Evolutionary conservation across 1,284 basidiomycete species (phyloP).

Genomic region (Kwoniella shivajii): DNA sequence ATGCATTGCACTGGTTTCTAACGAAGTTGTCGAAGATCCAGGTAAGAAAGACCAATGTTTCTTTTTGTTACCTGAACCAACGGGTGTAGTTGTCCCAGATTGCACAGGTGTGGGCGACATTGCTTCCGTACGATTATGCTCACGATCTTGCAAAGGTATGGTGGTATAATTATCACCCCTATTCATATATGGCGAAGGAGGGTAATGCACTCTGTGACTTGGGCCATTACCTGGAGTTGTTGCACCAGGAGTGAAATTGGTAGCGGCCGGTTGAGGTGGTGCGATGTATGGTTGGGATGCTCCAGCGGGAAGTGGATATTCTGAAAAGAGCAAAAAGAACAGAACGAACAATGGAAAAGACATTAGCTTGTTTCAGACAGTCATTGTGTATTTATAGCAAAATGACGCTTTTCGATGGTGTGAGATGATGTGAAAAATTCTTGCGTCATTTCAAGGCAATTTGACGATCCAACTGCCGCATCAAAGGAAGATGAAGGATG

Average conservation of each 20-base stretch:
- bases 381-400: no score
- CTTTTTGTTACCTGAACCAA: constrained; percentile 28
- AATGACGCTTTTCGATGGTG: no score
- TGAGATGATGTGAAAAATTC: not conserved
- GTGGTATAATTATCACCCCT: constrained; percentile 31
- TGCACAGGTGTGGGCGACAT: constrained; percentile 13
- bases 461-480: not conserved
- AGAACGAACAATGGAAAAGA: not conserved
- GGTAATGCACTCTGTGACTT: constrained; percentile 39
- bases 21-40: constrained; percentile 9
- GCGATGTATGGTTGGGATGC: constrained; percentile 9
- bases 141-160: constrained; percentile 38
- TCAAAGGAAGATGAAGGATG: not conserved
- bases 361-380: no score
- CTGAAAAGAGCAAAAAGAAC: not conserved
- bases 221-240: constrained; percentile 12
- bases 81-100: constrained; percentile 29
- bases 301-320: constrained; percentile 3
- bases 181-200: constrained; percentile 34
- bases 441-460: not conserved
- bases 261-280: constrained; percentile 5
- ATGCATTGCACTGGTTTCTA: constrained; percentile 15
- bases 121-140: not conserved
- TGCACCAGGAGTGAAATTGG: not conserved
- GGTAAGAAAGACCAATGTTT: constrained; percentile 37